A percentile compares a stretch with the other conserved stretches of the same genome.
Conservation (phyloP, 352 stramenopile species). For the Phytophthora rubi region DNA sequence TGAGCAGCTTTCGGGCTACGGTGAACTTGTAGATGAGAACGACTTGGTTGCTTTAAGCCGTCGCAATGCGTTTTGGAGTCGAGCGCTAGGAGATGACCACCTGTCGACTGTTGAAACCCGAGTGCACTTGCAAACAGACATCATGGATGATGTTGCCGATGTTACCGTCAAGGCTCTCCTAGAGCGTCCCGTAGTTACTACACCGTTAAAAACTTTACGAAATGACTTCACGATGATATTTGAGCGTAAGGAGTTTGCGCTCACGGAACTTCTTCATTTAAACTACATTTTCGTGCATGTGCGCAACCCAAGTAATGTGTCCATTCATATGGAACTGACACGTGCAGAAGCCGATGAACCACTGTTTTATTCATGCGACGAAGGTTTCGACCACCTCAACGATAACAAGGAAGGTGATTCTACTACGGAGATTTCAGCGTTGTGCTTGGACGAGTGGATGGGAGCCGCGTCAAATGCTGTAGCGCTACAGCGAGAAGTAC, state of each 20-base stretch:
- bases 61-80: conserved; percentile 41
- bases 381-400: conserved; percentile 7
- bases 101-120: conserved; percentile 24
- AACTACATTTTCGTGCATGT: conserved; percentile 41
- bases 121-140: conserved; percentile 45
- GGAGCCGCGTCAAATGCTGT: conserved; percentile 20
- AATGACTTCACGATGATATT: conserved; percentile 8
- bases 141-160: conserved; percentile 39
- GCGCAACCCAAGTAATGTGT: conserved; percentile 55
- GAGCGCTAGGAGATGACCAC: conserved; percentile 1
- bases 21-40: conserved; percentile 35
- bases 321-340: conserved; percentile 58
- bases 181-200: conserved; percentile 42
- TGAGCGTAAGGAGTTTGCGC: conserved; percentile 31
- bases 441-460: conserved; percentile 53
- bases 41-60: conserved; percentile 45
- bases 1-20: conserved; percentile 46
- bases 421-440: conserved; percentile 23
- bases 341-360: conserved; percentile 39
- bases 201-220: neutral
- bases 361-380: conserved; percentile 58
- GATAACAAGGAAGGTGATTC: neutral
- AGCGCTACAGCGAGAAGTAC: conserved; percentile 2
- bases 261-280: conserved; percentile 49
- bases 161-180: conserved; percentile 43